These are phyloP conservation scores for Aspergillus awamori DNA, from an alignment of 2,329 filamentous ascomycete species.

Conservation along the genomic window DNA sequence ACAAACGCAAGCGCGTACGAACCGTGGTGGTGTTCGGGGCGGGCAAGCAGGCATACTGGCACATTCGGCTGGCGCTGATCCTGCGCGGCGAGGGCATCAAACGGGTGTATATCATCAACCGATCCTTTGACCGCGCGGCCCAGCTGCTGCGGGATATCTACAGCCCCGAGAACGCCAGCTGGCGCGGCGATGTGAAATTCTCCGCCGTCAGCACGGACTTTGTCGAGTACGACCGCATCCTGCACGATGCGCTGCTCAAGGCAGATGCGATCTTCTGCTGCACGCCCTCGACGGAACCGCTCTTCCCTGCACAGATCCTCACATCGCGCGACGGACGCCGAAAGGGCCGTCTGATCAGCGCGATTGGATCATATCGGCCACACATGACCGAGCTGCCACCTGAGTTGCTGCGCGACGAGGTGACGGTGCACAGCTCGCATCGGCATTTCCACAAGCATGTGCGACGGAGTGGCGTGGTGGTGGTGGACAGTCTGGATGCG, in stretches of 20 bases:
- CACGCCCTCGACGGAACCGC: slow-evolving; percentile 71
- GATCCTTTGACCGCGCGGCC: slow-evolving; percentile 53
- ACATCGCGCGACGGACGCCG: slow-evolving; percentile 59
- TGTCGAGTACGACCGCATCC: slow-evolving; percentile 66
- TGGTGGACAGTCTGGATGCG: slow-evolving; percentile 72
- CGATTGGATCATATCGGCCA: slow-evolving; percentile 58
- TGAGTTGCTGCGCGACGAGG: slow-evolving; percentile 70
- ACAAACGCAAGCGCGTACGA: slow-evolving; percentile 69
- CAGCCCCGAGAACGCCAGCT: slow-evolving; percentile 57
- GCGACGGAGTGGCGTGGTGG: slow-evolving; percentile 60
- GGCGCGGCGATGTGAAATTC: slow-evolving; percentile 69
- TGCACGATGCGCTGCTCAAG: slow-evolving; percentile 68
- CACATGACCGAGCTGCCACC: slow-evolving; percentile 83
- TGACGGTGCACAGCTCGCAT: slow-evolving; percentile 49
- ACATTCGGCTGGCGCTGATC: slow-evolving; percentile 80
- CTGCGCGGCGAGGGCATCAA: slow-evolving; percentile 67
- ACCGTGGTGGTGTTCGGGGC: slow-evolving; percentile 83
- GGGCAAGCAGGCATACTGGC: slow-evolving; percentile 92
- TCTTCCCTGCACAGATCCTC: slow-evolving; percentile 75
- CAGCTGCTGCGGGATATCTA: slow-evolving; percentile 59
- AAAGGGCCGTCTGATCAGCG: slow-evolving; percentile 49
- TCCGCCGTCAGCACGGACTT: slow-evolving; percentile 70
- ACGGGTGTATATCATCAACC: slow-evolving; percentile 81
- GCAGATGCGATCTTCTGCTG: slow-evolving; percentile 88
- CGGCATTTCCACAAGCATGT: slow-evolving; percentile 56